A percentile compares a stretch with the other conserved stretches of the same genome.
Conservation (phyloP, 2,329 filamentous ascomycete species). For the Fusarium sp. region DNA sequence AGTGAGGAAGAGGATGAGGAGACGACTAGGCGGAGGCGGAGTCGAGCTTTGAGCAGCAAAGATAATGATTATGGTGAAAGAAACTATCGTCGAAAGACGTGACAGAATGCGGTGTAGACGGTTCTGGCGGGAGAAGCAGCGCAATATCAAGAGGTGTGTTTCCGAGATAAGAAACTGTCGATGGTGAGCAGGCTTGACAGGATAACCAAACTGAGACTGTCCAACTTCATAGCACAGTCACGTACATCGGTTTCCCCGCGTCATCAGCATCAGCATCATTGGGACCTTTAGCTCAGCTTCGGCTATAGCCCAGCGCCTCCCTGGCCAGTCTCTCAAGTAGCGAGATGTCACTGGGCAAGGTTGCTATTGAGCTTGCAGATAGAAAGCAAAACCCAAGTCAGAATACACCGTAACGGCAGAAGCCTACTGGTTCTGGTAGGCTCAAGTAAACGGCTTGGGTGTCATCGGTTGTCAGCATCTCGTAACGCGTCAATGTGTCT, state of each 20-base stretch:
- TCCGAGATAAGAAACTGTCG: slow-evolving; percentile 9
- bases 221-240: slow-evolving; percentile 1
- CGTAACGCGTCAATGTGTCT: slow-evolving; percentile 8
- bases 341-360: slow-evolving; percentile 33
- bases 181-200: not conserved
- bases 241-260: slow-evolving; percentile 7
- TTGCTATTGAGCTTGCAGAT: slow-evolving; percentile 13
- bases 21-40: slow-evolving; percentile 8
- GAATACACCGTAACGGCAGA: slow-evolving; percentile 25
- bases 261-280: slow-evolving; percentile 31
- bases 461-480: slow-evolving; percentile 33
- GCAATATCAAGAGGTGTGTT: not conserved
- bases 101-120: slow-evolving; percentile 13
- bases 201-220: not conserved
- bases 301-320: slow-evolving; percentile 7
- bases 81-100: not conserved
- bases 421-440: slow-evolving; percentile 14
- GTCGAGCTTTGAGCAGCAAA: slow-evolving; percentile 2
- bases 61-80: slow-evolving; percentile 14
- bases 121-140: slow-evolving; percentile 6
- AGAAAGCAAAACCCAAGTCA: slow-evolving; percentile 29
- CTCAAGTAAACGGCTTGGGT: slow-evolving; percentile 24
- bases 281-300: slow-evolving; percentile 21
- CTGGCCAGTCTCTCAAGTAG: slow-evolving; percentile 7
- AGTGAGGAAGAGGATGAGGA: slow-evolving; percentile 13